Evolutionary conservation across 148 eudicot species (phyloP), one percentile per base, ranked within the genome.

Genomic region (Vaccinium corymbosum): DNA sequence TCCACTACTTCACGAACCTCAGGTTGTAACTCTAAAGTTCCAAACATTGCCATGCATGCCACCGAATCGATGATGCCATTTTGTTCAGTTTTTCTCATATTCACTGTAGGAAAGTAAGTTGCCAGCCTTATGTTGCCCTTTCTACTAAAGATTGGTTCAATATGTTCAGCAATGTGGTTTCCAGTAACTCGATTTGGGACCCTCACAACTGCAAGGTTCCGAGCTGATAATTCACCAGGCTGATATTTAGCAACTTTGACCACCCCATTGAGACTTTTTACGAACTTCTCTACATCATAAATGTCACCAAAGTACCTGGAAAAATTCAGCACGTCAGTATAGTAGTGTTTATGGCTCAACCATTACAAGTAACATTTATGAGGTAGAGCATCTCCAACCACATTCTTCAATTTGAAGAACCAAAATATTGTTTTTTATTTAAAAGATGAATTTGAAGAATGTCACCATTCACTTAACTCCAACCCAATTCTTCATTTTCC

Each of bases 281-380:
- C 82, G 81, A 96, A 96, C 85, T 92, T 92, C 42, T 92, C 88
- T 70, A 90, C 94, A 87, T 94, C 93, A 84, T 97, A 97, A 79
- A 97, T 90, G 32, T 97, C 98, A 74, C 86, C 95, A 82, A 97
- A 94, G 66, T 90, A 87, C 94, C 99, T 97, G 95, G 13, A 80
- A 91, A 55, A 61, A n/a, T 53, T 77, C 46, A 85, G 61, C 80
- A 81, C 19, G 64, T 61, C 81, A 72, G 38, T 20, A 68, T 29
- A 77, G 64, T 76, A 27, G 42, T 22, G 42, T 59, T 71, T 3
- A 25, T 70, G 25, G 61, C 76, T 82, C 46, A 71, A 35, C 22
- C 22, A 83, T 19, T 61, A 20, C 8, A 61, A 22, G 70, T 62
- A 22, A 22, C n/a, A 46, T 56, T 11, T n/a, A 52, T 52, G 25